These are phyloP conservation scores for Penicillium corylophilum DNA, from an alignment of 2,329 filamentous ascomycete genomes.

Conservation along the genomic window DNA sequence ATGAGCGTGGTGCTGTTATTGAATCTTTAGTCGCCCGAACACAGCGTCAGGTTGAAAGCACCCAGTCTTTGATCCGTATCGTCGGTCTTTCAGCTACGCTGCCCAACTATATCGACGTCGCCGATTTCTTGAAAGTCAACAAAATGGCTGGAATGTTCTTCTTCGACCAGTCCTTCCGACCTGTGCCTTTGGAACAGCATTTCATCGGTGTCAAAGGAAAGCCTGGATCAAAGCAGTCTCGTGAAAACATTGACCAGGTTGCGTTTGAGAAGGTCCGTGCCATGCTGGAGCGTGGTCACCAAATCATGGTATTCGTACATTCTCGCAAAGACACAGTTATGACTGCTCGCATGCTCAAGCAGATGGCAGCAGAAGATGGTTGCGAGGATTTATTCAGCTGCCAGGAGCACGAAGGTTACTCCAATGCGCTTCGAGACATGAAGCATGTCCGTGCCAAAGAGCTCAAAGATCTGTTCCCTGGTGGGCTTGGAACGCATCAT, in stretches of 20 bases:
- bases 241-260: conserved; percentile 83
- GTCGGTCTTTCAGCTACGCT: conserved; percentile 93
- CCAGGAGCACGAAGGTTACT: conserved; percentile 72
- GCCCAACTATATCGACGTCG: conserved; percentile 94
- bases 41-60: conserved; percentile 94
- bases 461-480: conserved; percentile 81
- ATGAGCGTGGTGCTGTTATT: conserved; percentile 91
- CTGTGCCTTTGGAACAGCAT: conserved; percentile 93
- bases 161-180: conserved; percentile 92
- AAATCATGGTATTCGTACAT: conserved; percentile 99
- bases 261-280: conserved; percentile 93
- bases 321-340: conserved; percentile 90
- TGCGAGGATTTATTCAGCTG: conserved; percentile 83
- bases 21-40: conserved; percentile 95
- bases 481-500: conserved; percentile 93
- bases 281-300: conserved; percentile 89
- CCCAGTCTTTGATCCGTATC: conserved; percentile 93
- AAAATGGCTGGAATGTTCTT: conserved; percentile 91
- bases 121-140: conserved; percentile 96
- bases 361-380: conserved; percentile 79
- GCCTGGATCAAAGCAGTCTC: conserved; percentile 72
- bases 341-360: conserved; percentile 79
- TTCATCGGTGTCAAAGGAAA: conserved; percentile 95
- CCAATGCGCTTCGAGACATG: conserved; percentile 77
- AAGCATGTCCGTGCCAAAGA: conserved; percentile 83